These are phyloP conservation scores for Coccomyxa sp. DNA, from an alignment of 139 green algal species.

Conservation along the genomic window DNA sequence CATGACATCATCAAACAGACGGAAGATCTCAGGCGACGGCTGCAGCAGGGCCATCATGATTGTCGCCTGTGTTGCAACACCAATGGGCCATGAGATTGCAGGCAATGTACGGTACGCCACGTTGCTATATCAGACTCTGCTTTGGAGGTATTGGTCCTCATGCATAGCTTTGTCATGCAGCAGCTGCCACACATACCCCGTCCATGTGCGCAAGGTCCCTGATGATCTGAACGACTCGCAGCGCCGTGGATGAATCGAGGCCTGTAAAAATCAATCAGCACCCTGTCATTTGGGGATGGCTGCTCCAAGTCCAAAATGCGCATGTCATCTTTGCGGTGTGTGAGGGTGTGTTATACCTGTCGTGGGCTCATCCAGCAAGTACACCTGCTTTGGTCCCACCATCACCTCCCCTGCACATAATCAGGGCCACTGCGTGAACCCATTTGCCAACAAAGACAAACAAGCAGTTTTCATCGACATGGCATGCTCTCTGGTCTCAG, in stretches of 20 bases:
- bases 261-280: constrained; percentile 7
- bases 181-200: constrained; percentile 1
- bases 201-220: constrained; percentile 24
- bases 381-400: constrained; percentile 24
- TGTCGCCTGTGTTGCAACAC: constrained; percentile 10
- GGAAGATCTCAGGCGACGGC: constrained; percentile 37
- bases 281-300: too few relatives aligned
- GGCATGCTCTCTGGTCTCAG: background rate
- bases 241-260: constrained; percentile 55
- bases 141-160: too few relatives aligned
- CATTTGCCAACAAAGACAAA: too few relatives aligned
- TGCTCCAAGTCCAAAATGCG: too few relatives aligned
- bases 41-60: constrained; percentile 39
- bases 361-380: constrained; percentile 50
- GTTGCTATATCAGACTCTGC: background rate
- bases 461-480: background rate
- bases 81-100: background rate
- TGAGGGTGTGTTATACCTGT: constrained; percentile 7
- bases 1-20: constrained; percentile 63
- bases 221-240: constrained; percentile 18
- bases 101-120: background rate
- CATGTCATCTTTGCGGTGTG: too few relatives aligned
- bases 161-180: background rate
- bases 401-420: background rate
- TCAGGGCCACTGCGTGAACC: background rate